Evolutionary conservation across 108 stramenopile genomes (phyloP).

Genomic region (Schizochytrium sp.): DNA sequence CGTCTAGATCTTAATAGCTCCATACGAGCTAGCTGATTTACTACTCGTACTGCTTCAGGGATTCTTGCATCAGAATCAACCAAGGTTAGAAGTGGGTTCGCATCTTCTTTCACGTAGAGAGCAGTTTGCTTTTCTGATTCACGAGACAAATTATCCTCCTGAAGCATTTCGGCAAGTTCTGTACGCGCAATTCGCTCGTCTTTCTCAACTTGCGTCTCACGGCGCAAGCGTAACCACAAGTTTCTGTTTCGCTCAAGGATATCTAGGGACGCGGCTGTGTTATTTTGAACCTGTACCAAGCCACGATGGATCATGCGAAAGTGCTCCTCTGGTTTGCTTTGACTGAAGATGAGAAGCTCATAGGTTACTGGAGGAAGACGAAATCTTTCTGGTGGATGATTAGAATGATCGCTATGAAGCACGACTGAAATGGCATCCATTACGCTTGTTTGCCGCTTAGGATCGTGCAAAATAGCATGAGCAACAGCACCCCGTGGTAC

Average conservation of each 20-base stretch:
- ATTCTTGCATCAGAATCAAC: too few species aligned
- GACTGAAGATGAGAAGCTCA: not conserved
- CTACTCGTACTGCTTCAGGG: not conserved
- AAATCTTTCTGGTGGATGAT: not conserved
- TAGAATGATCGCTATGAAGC: not conserved
- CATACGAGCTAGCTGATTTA: not conserved
- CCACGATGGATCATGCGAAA: slow-evolving; percentile 41
- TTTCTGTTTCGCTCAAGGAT: slow-evolving; percentile 50
- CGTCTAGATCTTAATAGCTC: not conserved
- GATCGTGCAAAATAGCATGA: not conserved
- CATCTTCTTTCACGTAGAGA: not conserved
- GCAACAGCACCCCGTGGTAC: slow-evolving; percentile 34
- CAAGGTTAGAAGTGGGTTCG: not conserved
- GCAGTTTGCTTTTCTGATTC: not conserved
- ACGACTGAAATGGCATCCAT: not conserved
- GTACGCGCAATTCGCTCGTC: not conserved
- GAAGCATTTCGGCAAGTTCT: not conserved
- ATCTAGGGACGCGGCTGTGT: not conserved
- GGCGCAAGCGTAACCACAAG: slow-evolving; percentile 38
- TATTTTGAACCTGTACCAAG: too few species aligned
- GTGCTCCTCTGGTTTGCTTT: slow-evolving; percentile 16
- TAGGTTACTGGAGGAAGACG: not conserved
- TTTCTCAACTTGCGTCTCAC: not conserved
- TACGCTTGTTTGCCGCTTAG: not conserved
- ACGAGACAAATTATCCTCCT: not conserved